Evolutionary conservation across 495 filamentous ascomycete species (phyloP).

Genomic region (Neurospora discreta): DNA sequence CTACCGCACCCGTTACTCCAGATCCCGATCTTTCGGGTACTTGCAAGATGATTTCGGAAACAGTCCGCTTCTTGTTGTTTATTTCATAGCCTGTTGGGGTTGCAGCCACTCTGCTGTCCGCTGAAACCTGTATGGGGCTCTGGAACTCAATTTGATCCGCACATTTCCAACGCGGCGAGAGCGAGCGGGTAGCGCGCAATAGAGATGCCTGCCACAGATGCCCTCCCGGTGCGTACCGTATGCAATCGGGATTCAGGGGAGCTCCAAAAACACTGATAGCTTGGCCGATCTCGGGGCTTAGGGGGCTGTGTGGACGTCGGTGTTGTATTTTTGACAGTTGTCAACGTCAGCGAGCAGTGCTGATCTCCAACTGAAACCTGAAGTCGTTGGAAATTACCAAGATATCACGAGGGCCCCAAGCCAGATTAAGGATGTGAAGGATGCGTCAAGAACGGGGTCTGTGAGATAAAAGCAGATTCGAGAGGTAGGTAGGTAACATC

Average conservation of each 20-base stretch:
- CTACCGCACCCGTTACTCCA: conserved; percentile 1
- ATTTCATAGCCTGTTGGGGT: background rate
- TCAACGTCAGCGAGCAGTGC: background rate
- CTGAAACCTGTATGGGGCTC: background rate
- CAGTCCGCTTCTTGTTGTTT: background rate
- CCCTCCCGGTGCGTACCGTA: background rate
- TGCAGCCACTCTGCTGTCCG: background rate
- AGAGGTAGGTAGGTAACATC: background rate
- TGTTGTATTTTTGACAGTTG: background rate
- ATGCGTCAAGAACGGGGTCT: background rate
- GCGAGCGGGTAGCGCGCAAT: background rate
- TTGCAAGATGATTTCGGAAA: background rate
- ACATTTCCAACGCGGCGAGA: background rate
- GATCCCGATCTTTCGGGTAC: background rate
- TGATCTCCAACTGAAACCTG: background rate
- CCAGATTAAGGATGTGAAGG: background rate
- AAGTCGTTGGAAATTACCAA: background rate
- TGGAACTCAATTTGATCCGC: background rate
- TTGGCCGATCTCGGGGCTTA: background rate
- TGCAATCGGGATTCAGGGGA: background rate
- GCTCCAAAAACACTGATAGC: conserved; percentile 2
- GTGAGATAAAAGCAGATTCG: background rate
- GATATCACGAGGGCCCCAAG: background rate
- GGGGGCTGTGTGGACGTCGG: background rate
- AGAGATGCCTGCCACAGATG: background rate